Conservation (phyloP, 441 rosid species). For the Melastoma candidum region DNA sequence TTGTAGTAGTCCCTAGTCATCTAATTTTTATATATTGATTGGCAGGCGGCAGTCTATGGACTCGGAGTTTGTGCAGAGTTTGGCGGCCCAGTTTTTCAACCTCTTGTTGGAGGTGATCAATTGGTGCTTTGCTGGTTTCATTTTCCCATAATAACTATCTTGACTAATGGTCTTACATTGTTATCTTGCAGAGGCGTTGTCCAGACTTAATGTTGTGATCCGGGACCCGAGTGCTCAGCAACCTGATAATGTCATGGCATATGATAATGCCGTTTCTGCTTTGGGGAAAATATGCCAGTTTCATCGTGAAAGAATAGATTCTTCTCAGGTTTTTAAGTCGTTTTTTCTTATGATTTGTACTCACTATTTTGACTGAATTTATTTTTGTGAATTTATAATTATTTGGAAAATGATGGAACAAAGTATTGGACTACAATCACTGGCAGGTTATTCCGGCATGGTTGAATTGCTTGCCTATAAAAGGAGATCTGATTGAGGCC, state of each 20-base stretch:
- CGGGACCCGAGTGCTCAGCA: slow-evolving; percentile 74
- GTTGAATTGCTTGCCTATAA: slow-evolving; percentile 92
- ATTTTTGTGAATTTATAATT: not conserved
- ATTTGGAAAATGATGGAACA: too few species aligned
- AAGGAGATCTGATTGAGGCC: slow-evolving; percentile 94
- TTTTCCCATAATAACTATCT: slow-evolving; percentile 1
- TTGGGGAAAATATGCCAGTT: slow-evolving; percentile 93
- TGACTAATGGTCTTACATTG: slow-evolving; percentile 18
- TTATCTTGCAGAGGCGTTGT: slow-evolving; percentile 77
- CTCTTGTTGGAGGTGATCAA: slow-evolving; percentile 83
- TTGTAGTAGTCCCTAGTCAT: not conserved
- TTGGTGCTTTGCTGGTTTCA: not conserved
- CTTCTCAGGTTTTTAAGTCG: slow-evolving; percentile 54
- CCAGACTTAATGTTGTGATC: slow-evolving; percentile 86
- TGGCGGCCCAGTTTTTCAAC: slow-evolving; percentile 84
- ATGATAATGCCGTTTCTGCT: slow-evolving; percentile 99
- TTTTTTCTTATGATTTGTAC: not conserved
- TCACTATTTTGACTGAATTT: not conserved
- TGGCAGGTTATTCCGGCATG: slow-evolving; percentile 91
- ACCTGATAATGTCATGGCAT: slow-evolving; percentile 89
- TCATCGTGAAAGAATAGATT: slow-evolving; percentile 80
- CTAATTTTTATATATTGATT: slow-evolving; percentile 6
- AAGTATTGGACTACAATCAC: not conserved
- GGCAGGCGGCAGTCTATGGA: slow-evolving; percentile 98
- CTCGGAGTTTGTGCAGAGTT: slow-evolving; percentile 99